Evolutionary conservation across 345 rosid genomes (phyloP).

Genomic region (Syzygium oleosum): DNA sequence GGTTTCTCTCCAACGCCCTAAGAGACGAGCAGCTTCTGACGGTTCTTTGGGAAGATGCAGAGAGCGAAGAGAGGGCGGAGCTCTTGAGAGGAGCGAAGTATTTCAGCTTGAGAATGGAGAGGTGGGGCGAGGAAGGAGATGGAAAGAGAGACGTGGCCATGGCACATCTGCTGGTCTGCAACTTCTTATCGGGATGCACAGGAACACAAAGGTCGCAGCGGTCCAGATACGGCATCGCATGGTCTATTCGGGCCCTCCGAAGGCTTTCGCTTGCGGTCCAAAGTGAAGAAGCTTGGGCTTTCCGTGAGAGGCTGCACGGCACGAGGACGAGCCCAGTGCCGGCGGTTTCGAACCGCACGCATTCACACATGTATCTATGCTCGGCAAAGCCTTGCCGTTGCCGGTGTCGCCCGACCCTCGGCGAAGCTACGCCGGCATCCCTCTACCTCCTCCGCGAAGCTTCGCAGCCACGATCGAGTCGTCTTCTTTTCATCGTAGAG

Average conservation of each 20-base stretch:
- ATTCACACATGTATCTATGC: not conserved
- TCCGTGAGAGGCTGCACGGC: not conserved
- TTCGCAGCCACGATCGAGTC: not conserved
- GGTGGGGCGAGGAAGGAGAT: conserved; percentile 5
- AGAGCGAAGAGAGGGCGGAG: conserved; percentile 4
- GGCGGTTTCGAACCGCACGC: not conserved
- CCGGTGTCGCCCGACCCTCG: not conserved
- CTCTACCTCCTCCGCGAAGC: not conserved
- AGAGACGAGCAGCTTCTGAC: not conserved
- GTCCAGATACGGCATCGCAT: not conserved
- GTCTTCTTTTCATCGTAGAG: not conserved
- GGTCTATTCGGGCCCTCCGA: not conserved
- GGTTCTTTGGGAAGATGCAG: conserved; percentile 6
- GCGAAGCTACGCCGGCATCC: not conserved
- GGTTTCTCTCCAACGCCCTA: not conserved
- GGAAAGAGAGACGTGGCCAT: conserved; percentile 11
- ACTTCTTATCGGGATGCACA: not conserved
- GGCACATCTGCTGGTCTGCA: conserved; percentile 13
- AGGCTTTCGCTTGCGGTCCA: not conserved
- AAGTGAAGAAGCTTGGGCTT: not conserved
- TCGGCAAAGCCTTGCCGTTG: not conserved
- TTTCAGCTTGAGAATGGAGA: conserved; percentile 22
- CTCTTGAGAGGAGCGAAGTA: not conserved
- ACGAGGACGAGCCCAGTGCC: not conserved
- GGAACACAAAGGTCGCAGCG: not conserved